phyloP scores from a whole-genome alignment of 2,329 filamentous ascomycete species.

The Dryadomyces quercivorus region DNA sequence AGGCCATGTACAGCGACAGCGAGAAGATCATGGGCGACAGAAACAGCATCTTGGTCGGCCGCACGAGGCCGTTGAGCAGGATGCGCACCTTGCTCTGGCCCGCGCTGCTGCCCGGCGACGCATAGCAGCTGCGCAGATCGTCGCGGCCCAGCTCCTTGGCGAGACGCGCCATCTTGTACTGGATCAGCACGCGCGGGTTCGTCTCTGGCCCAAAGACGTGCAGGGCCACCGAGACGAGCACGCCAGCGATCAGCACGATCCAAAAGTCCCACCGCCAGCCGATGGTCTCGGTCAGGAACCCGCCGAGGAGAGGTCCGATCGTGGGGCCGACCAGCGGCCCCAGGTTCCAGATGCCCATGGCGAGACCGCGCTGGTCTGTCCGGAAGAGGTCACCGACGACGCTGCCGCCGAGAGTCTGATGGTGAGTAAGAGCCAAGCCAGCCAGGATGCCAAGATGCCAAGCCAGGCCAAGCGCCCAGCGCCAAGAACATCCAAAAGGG shows the following conservation, averaged over 20 bases:
- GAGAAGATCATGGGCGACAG: constrained; percentile 33
- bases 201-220: constrained; percentile 33
- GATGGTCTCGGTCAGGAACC: constrained; percentile 32
- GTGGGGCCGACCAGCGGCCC: constrained; percentile 21
- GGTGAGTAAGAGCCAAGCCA: background rate
- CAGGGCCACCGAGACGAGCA: constrained; percentile 21
- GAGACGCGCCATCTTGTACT: constrained; percentile 33
- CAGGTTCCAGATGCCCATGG: constrained; percentile 24
- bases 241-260: constrained; percentile 36
- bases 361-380: constrained; percentile 42
- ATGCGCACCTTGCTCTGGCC: constrained; percentile 13
- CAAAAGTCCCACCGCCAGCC: constrained; percentile 29
- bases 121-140: constrained; percentile 34
- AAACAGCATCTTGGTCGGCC: constrained; percentile 39
- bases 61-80: constrained; percentile 29
- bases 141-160: constrained; percentile 31
- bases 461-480: no score
- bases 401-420: constrained; percentile 9
- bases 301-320: constrained; percentile 34
- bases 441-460: no score
- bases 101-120: constrained; percentile 13
- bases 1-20: constrained; percentile 36
- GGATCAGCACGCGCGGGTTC: constrained; percentile 36
- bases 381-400: constrained; percentile 10
- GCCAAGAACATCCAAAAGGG: no score